Evolutionary conservation across 768 basidiomycete genomes (phyloP), one percentile per base, ranked within the genome.

Genomic region (Phaffia tasmanica): DNA sequence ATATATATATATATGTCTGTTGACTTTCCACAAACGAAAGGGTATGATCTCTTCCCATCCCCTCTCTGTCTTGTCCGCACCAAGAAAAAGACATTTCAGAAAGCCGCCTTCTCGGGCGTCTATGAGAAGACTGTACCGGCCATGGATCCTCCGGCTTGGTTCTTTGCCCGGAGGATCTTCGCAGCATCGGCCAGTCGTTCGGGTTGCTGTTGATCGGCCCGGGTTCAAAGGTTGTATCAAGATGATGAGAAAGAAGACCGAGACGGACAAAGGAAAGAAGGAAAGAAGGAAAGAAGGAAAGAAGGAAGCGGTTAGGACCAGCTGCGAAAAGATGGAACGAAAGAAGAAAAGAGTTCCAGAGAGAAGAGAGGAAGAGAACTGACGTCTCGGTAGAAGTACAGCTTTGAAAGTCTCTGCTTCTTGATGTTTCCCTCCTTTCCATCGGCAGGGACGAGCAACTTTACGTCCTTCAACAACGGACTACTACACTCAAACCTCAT

Each of bases 401-500:
- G 53, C 65, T 67, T 67, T 27, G 60, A 15, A 6, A 21, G 6
- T 21, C 46, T 55, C 53, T n/a, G 11, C 47, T 29, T 56, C 23
- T 27, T n/a, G n/a, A 67, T 8, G 60, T 62, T 62, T 19, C 65
- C 65, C 3, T 42, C 46, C 60, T 62, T 61, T 23, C 59, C 59
- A 30, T 67, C 65, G 14, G 65, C 65, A 9, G n/a, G 51, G 60
- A 60, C 58, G 19, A 4, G 50, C 59, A 97, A 79, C 77, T 85
- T 85, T 77, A 98, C 86, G 64, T 87, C 85, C 80, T 88, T 89
- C 77, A 98, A 73, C 74, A 89, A 83, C 32, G 94, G 93, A 61
- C 87, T 88, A 73, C 83, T 84, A 70, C 85, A 84, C 75, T 86
- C 91, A 78, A 89, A 88, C 73, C 86, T 86, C 86, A 89, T 86